Evolutionary conservation across 1,284 basidiomycete genomes (phyloP), one percentile per base, ranked within the genome.

Genomic region (Chalciporus piperatoides): DNA sequence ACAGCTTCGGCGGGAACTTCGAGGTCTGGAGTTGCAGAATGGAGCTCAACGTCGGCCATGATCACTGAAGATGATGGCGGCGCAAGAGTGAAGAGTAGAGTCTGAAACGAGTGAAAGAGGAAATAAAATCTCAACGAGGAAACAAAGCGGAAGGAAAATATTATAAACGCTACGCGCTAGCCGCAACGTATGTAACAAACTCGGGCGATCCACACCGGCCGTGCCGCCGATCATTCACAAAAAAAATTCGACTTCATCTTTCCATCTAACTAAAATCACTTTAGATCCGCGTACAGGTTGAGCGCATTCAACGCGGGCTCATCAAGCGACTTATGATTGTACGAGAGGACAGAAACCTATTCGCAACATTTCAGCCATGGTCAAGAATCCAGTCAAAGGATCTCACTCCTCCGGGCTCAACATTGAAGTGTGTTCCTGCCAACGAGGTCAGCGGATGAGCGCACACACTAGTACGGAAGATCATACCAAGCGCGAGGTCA

Each of bases 401-500:
- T 69, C 82, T 63, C 67, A 89, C 86, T 51, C 88, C 86, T 55
- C 82, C 87, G 3, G 90, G 81, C 60, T 90, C 87, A 32, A 91
- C 83, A 53, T 87, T 87, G 64, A 92, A 87, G 63, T 83, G 82
- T 6, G 80, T 83, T 21, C 88, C 88, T 89, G 56, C 10, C 14
- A 21, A 39, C n/a, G 39, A 27, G 23, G 38, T 56, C 41, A 59
- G 54, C 35, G 6, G 28, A 23, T 19, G 36, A 33, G 21, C 28
- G 25, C 21, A 23, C 10, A 23, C 10, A 21, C 27, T 25, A 4
- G 43, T 17, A 23, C 14, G 35, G 6, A 11, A 5, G 10, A 44
- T 59, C 69, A 48, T 66, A 84, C 90, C 89, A 44, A 86, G 71
- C 37, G 68, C 68, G 25, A 92, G 72, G 4, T 81, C 79, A 61